Evolutionary conservation across 2,329 filamentous ascomycete species (phyloP).

Genomic region (Sclerotinia trifoliorum): DNA sequence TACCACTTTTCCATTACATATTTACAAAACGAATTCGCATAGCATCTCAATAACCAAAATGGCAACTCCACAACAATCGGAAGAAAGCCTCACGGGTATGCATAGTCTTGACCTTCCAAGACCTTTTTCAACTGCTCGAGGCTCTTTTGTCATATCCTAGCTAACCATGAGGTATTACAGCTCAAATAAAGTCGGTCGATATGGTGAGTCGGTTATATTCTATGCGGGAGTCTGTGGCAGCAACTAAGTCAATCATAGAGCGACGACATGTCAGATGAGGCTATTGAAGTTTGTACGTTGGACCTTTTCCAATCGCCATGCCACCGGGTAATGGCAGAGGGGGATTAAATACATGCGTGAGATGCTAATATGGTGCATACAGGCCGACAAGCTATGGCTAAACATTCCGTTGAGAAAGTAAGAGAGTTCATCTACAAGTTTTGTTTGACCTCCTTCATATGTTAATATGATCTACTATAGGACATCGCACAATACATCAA

Average conservation of each 20-base stretch:
- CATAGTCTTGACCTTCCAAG: neutral
- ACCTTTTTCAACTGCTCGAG: neutral
- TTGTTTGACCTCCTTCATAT: conserved; percentile 3
- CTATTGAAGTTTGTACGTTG: conserved; percentile 86
- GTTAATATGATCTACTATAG: conserved; percentile 47
- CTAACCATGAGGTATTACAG: conserved; percentile 48
- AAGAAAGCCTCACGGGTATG: conserved; percentile 23
- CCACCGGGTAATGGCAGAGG: conserved; percentile 41
- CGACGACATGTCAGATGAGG: conserved; percentile 95
- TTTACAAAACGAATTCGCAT: neutral
- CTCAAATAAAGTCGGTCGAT: conserved; percentile 95
- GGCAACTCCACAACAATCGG: conserved; percentile 36
- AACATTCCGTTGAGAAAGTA: conserved; percentile 72
- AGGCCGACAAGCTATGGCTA: conserved; percentile 72
- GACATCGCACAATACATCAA: conserved; percentile 97
- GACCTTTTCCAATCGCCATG: conserved; percentile 46
- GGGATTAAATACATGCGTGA: neutral
- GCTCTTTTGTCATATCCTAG: neutral
- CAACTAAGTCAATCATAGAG: conserved; percentile 56
- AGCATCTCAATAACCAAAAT: conserved; percentile 35
- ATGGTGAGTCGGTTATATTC: conserved; percentile 66
- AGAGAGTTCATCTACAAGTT: conserved; percentile 3
- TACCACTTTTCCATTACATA: neutral
- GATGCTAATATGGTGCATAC: conserved; percentile 24
- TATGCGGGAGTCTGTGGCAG: conserved; percentile 4